Evolutionary conservation across 225 moss, liverwort and hornwort species (phyloP).

Genomic region (Takakia lepidozioides): DNA sequence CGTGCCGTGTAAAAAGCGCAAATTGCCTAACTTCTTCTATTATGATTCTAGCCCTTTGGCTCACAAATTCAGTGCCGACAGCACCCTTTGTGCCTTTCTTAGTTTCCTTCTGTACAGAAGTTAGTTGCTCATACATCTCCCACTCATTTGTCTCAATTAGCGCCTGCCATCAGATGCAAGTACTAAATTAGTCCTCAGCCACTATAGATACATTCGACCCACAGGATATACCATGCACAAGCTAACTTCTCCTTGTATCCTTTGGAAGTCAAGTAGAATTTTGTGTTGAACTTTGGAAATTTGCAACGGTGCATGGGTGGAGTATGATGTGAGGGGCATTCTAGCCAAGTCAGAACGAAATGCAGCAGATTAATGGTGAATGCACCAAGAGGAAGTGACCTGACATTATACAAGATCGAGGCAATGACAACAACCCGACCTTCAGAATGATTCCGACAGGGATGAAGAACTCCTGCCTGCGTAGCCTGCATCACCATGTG

Average conservation of each 20-base stretch:
- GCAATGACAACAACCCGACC: no score
- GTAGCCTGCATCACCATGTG: constrained; percentile 42
- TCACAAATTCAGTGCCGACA: constrained; percentile 77
- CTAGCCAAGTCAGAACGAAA: no score
- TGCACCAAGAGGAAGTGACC: no score
- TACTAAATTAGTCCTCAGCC: neutral
- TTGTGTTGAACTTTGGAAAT: no score
- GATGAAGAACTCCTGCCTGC: constrained; percentile 87
- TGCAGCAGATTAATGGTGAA: no score
- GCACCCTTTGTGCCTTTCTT: constrained; percentile 50
- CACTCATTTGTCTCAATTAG: constrained; percentile 75
- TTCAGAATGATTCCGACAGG: constrained; percentile 85
- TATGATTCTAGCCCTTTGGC: constrained; percentile 92
- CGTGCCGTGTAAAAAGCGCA: constrained; percentile 75
- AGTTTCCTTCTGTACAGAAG: constrained; percentile 47
- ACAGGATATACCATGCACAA: no score
- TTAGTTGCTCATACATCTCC: constrained; percentile 86
- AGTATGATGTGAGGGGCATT: no score
- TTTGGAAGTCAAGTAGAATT: no score
- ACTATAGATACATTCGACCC: no score
- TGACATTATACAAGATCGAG: no score
- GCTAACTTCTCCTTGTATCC: no score
- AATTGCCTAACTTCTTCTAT: constrained; percentile 80
- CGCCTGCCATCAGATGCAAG: constrained; percentile 36
- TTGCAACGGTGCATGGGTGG: no score